These are phyloP conservation scores for Cryptococcus jaspeensis DNA, from an alignment of 1,284 basidiomycete species.

Conservation along the genomic window DNA sequence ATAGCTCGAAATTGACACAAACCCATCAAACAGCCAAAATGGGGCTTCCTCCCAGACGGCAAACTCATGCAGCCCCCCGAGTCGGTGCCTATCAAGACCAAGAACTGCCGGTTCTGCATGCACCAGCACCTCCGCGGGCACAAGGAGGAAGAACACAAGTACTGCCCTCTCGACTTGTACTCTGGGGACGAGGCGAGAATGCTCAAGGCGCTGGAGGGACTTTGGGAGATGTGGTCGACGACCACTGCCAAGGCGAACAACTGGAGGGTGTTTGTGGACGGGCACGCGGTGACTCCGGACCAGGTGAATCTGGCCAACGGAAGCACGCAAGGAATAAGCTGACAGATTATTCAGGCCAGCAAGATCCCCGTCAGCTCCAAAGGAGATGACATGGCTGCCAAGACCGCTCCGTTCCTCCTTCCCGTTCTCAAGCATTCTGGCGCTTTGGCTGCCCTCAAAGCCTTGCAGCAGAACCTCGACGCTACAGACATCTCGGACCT, in stretches of 20 bases:
- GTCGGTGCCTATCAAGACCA: slow-evolving; percentile 63
- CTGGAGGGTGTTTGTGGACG: slow-evolving; percentile 70
- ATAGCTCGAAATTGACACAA: not conserved
- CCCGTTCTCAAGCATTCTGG: slow-evolving; percentile 59
- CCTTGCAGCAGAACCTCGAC: slow-evolving; percentile 75
- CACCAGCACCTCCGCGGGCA: slow-evolving; percentile 62
- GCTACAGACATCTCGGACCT: slow-evolving; percentile 64
- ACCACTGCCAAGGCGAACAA: slow-evolving; percentile 71
- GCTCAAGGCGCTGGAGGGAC: slow-evolving; percentile 61
- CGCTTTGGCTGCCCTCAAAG: slow-evolving; percentile 61
- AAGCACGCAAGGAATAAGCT: slow-evolving; percentile 6
- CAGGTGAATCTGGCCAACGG: slow-evolving; percentile 56
- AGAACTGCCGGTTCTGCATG: slow-evolving; percentile 83
- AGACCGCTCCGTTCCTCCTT: slow-evolving; percentile 49
- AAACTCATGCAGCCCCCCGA: slow-evolving; percentile 60
- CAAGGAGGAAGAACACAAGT: slow-evolving; percentile 43
- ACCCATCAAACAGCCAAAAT: slow-evolving; percentile 70
- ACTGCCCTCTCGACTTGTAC: slow-evolving; percentile 85
- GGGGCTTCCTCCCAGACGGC: slow-evolving; percentile 76
- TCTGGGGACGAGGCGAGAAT: slow-evolving; percentile 64
- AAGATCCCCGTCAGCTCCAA: slow-evolving; percentile 10
- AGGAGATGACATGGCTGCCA: slow-evolving; percentile 4
- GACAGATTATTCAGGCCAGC: slow-evolving; percentile 12
- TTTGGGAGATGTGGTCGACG: slow-evolving; percentile 71
- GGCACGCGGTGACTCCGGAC: slow-evolving; percentile 60